Percentiles rank a stretch among this genome's conserved stretches.
These are phyloP conservation scores for Aeschynomene evenia DNA, from an alignment of 306 rosid genomes.

Conservation along the genomic window DNA sequence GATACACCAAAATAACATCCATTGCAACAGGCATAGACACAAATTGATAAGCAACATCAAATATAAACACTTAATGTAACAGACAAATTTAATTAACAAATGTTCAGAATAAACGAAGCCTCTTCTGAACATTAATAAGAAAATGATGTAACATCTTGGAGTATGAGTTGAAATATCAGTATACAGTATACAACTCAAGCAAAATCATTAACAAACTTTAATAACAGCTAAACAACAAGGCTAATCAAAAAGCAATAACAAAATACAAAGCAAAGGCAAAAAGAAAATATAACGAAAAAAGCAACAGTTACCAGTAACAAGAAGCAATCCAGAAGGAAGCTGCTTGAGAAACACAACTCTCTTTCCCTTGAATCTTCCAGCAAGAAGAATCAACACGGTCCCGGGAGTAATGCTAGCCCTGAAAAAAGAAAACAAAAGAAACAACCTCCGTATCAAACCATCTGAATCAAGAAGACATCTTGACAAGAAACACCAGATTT, in stretches of 20 bases:
- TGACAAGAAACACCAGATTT: background rate
- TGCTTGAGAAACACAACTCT: constrained; percentile 65
- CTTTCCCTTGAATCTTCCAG: constrained; percentile 72
- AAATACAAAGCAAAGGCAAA: too few relatives aligned
- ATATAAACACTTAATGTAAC: background rate
- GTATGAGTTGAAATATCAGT: background rate
- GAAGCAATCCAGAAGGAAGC: constrained; percentile 65
- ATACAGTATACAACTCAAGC: background rate
- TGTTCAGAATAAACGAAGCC: background rate
- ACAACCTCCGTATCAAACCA: background rate
- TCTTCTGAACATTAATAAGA: background rate
- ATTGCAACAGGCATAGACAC: background rate
- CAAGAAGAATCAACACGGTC: constrained; percentile 59
- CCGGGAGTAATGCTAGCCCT: constrained; percentile 69
- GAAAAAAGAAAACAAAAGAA: background rate
- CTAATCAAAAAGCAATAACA: background rate
- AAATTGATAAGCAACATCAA: background rate
- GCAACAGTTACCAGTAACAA: constrained; percentile 54
- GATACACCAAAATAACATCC: too few relatives aligned
- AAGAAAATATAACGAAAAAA: background rate
- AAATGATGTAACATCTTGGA: background rate
- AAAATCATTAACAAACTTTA: background rate
- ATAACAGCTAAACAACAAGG: background rate
- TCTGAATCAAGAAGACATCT: background rate
- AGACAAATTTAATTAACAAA: background rate